These are phyloP conservation scores for Ganoderma multipileum DNA, from an alignment of 1,284 basidiomycete genomes.

Conservation along the genomic window DNA sequence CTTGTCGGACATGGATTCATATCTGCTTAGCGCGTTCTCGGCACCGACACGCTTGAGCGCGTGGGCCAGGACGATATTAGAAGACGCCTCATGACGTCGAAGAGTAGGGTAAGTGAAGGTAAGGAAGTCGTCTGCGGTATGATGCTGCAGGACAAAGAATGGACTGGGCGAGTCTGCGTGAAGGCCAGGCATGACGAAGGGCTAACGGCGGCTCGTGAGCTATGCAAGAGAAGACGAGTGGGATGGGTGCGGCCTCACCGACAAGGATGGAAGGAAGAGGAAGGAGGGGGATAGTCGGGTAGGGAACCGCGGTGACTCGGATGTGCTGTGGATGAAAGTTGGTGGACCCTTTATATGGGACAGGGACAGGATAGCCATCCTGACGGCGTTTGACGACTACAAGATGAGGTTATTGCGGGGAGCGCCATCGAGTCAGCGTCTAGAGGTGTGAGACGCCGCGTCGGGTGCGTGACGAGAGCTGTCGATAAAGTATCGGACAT, in stretches of 20 bases:
- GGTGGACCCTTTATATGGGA: constrained; percentile 23
- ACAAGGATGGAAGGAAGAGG: background rate
- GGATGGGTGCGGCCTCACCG: constrained; percentile 2
- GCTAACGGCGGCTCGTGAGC: constrained; percentile 3
- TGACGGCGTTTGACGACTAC: constrained; percentile 24
- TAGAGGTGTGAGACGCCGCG: constrained; percentile 15
- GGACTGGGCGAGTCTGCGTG: constrained; percentile 34
- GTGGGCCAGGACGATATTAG: constrained; percentile 60
- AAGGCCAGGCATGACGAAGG: constrained; percentile 41
- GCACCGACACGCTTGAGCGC: constrained; percentile 51
- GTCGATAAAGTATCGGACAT: constrained; percentile 26
- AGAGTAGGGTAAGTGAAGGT: constrained; percentile 50
- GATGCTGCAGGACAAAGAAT: constrained; percentile 51
- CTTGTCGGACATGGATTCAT: constrained; percentile 44
- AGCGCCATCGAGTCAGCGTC: background rate
- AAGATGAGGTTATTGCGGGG: constrained; percentile 20
- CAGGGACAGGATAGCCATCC: constrained; percentile 27
- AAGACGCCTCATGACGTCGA: constrained; percentile 50
- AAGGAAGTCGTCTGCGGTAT: constrained; percentile 51
- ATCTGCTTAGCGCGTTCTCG: constrained; percentile 46
- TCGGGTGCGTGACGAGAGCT: constrained; percentile 16
- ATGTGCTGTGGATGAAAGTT: constrained; percentile 5
- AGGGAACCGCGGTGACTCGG: constrained; percentile 10
- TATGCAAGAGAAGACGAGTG: background rate
- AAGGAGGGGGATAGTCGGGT: constrained; percentile 3